Percentiles rank a stretch among this genome's conserved stretches.
phyloP scores from a whole-genome alignment of 2,329 filamentous ascomycete species.

The Coniochaeta sp. region DNA sequence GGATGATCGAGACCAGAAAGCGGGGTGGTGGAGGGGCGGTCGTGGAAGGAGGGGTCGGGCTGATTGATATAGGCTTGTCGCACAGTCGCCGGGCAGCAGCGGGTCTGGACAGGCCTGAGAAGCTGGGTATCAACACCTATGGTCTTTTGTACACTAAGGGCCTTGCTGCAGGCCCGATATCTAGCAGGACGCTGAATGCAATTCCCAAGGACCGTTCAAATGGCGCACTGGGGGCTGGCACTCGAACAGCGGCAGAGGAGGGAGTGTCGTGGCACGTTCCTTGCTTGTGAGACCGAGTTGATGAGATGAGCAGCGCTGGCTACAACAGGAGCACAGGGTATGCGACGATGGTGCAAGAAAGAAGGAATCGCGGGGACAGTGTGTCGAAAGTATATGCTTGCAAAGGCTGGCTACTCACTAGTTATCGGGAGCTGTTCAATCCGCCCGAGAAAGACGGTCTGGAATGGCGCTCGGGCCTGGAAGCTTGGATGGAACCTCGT shows the following conservation, averaged over 20 bases:
- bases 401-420: background rate
- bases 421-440: background rate
- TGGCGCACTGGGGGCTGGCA: background rate
- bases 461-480: background rate
- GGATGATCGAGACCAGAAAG: background rate
- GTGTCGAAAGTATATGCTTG: background rate
- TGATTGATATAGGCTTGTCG: conserved; percentile 1
- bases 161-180: background rate
- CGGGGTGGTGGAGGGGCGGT: background rate
- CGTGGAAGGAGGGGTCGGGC: background rate
- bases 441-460: background rate
- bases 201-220: background rate
- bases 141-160: background rate
- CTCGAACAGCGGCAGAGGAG: background rate
- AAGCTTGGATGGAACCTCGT: background rate
- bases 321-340: background rate
- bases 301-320: background rate
- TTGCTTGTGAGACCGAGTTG: background rate
- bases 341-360: background rate
- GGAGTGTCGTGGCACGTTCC: background rate
- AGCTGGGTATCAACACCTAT: background rate
- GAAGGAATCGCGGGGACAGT: background rate
- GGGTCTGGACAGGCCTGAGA: background rate
- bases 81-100: background rate
- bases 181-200: background rate